phyloP scores from a whole-genome alignment of 2,329 filamentous ascomycete genomes.

The Aquanectria penicillioides region DNA sequence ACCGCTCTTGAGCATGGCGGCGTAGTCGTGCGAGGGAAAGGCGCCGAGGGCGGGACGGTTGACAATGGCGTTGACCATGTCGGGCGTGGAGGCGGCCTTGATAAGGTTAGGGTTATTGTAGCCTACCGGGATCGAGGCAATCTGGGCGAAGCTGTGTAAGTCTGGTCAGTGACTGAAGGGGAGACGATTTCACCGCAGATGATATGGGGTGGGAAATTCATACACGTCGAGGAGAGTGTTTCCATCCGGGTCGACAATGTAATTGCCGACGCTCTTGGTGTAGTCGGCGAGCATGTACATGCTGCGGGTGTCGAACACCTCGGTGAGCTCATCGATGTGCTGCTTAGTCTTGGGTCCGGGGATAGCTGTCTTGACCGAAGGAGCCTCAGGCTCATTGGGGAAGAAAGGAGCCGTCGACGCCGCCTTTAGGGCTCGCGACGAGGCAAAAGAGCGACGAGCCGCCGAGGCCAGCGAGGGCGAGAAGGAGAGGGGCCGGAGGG shows the following conservation, averaged over 20 bases:
- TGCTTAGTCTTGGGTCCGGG: conserved; percentile 81
- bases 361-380: conserved; percentile 68
- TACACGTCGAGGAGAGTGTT: conserved; percentile 79
- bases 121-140: conserved; percentile 90
- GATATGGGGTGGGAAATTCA: conserved; percentile 40
- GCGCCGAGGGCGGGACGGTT: conserved; percentile 91
- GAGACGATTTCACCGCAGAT: too few relatives aligned
- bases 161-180: conserved; percentile 13
- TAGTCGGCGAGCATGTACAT: conserved; percentile 87
- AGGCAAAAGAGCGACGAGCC: conserved; percentile 38
- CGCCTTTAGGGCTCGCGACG: conserved; percentile 36
- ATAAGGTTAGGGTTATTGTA: conserved; percentile 88
- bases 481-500: conserved; percentile 33
- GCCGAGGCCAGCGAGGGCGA: conserved; percentile 26
- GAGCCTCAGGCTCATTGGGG: conserved; percentile 61
- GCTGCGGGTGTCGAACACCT: conserved; percentile 86
- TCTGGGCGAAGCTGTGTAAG: conserved; percentile 81
- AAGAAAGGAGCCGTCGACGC: conserved; percentile 53
- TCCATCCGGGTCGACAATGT: conserved; percentile 77
- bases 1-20: conserved; percentile 79
- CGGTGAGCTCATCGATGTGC: conserved; percentile 74
- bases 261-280: conserved; percentile 80
- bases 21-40: conserved; percentile 90
- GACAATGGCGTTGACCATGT: conserved; percentile 84
- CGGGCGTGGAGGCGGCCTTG: conserved; percentile 75